phyloP scores from a whole-genome alignment of 805 yeast species.

The Lipomyces starkeyi region DNA sequence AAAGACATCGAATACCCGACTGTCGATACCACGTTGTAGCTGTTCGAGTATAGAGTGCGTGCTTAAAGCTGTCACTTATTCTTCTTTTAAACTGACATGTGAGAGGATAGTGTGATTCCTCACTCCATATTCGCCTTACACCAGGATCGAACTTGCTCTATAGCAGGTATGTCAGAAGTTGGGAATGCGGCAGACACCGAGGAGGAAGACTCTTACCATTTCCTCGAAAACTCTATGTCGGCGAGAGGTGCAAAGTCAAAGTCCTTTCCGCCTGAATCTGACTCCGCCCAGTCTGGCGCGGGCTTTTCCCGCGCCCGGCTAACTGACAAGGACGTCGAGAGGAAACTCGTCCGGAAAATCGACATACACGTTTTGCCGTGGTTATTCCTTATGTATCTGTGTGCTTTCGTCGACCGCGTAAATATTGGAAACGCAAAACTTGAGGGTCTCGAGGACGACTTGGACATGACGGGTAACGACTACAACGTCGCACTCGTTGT shows the following conservation, averaged over 20 bases:
- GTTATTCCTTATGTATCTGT: conserved; percentile 52
- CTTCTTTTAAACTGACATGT: too few species aligned
- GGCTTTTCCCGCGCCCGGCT: conserved; percentile 5
- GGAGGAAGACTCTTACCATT: too few species aligned
- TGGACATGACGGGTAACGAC: conserved; percentile 50
- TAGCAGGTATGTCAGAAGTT: too few species aligned
- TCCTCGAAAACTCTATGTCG: background rate
- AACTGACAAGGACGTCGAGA: conserved; percentile 12
- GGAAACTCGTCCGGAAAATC: conserved; percentile 46
- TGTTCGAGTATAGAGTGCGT: too few species aligned
- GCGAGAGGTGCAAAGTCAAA: background rate
- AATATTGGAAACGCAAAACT: conserved; percentile 55
- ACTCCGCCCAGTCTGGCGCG: conserved; percentile 15
- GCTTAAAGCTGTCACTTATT: too few species aligned
- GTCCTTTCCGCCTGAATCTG: background rate
- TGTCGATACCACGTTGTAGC: too few species aligned
- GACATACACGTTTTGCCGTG: conserved; percentile 55
- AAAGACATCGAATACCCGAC: too few species aligned
- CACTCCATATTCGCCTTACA: too few species aligned
- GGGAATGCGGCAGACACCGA: too few species aligned
- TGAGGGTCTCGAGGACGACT: conserved; percentile 52
- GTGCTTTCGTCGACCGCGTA: conserved; percentile 42
- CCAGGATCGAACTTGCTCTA: too few species aligned
- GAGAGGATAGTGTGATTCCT: too few species aligned
- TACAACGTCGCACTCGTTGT: conserved; percentile 55